Evolutionary conservation across 371 early-diverging fungal species (phyloP), one percentile per base, ranked within the genome.

Genomic region (Mortierella sp.): DNA sequence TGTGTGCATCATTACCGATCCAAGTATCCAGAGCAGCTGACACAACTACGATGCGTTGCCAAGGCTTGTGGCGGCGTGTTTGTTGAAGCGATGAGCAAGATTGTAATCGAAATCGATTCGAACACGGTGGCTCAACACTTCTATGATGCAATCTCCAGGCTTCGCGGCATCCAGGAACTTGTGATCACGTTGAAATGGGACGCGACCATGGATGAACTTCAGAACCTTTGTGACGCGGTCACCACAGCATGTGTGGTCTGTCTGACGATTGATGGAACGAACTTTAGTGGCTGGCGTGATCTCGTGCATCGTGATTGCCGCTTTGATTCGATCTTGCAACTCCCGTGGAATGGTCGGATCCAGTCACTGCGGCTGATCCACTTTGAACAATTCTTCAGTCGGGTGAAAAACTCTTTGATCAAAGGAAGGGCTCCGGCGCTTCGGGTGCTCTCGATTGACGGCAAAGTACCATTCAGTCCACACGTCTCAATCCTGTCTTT

Each of bases 1-100:
- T 66, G 67, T 21, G 10, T 54, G 3, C 37, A 59, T 3, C 67
- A 66, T 24, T 59, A 59, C 19, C 53, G 50, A n/a, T 39, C 28
- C n/a, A 41, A 16, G 25, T 39, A 59, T 22, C 37, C 40, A 4
- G 25, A 12, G 5, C 9, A 49, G 6, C 34, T 24, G 1, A 34
- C 41, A 12, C 31, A 44, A 10, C 41, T 64, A 13, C 43, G 29
- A 9, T 31, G 57, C 0, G 17, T 16, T 7, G 29, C 50, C 22
- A 19, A 48, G 44, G 24, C 29, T 9, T 48, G 43, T 28, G 56
- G 28, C 13, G 63, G 63, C 0, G 13, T 17, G 1, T 63, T 21
- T 28, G 19, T 40, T 14, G 39, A 47, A 31, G 31, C 56, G 16
- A 0, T 22, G n/a, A 47, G 57, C 21, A 41, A 44, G 24, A 31